These are phyloP conservation scores for Protomyces gravidus DNA, from an alignment of 1,139 yeast genomes.

Conservation along the genomic window DNA sequence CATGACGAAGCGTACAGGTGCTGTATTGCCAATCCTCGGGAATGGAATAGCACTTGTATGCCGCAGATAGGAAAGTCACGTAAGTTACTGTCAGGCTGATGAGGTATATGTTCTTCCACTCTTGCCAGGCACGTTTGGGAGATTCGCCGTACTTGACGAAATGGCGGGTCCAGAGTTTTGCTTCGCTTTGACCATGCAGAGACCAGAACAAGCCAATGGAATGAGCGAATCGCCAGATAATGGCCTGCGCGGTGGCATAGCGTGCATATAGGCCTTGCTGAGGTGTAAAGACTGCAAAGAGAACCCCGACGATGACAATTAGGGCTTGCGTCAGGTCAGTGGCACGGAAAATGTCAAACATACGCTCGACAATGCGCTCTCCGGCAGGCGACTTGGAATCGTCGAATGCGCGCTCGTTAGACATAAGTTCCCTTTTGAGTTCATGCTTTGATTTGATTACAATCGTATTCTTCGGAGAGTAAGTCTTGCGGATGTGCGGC, in stretches of 20 bases:
- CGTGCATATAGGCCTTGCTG: constrained; percentile 37
- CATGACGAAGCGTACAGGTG: constrained; percentile 52
- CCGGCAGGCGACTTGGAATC: constrained; percentile 28
- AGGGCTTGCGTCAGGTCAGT: constrained; percentile 59
- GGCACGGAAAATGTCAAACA: constrained; percentile 63
- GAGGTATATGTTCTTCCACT: constrained; percentile 73
- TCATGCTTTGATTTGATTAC: constrained; percentile 7
- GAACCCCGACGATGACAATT: constrained; percentile 46
- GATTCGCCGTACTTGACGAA: constrained; percentile 65
- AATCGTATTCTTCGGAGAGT: constrained; percentile 39
- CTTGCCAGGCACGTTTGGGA: constrained; percentile 63
- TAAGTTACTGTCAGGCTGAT: constrained; percentile 46
- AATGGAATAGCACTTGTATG: constrained; percentile 28
- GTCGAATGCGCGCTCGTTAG: constrained; percentile 13
- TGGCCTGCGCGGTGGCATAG: constrained; percentile 49
- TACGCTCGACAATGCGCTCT: constrained; percentile 56
- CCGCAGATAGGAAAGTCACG: constrained; percentile 40
- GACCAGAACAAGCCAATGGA: constrained; percentile 53
- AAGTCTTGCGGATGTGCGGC: constrained; percentile 83
- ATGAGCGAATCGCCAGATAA: constrained; percentile 53
- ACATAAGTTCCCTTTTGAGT: constrained; percentile 10
- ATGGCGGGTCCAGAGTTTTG: constrained; percentile 62
- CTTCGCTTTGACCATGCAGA: constrained; percentile 57
- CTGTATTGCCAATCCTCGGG: constrained; percentile 29
- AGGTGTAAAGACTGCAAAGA: constrained; percentile 49